Evolutionary conservation across 768 basidiomycete species (phyloP).

Genomic region (Tylopilus sp.): DNA sequence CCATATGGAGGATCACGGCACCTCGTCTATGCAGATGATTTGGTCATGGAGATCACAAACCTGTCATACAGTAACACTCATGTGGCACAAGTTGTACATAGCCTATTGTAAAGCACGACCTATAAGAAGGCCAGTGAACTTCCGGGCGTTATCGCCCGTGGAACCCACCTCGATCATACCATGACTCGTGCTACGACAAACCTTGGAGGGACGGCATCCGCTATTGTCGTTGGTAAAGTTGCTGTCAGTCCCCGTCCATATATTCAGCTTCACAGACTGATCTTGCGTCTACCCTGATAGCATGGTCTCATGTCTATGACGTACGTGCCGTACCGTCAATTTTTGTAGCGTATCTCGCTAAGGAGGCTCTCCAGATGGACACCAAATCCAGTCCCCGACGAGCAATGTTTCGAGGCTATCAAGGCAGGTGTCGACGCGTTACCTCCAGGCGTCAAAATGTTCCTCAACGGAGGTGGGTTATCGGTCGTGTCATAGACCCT

Average conservation of each 20-base stretch:
- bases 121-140: background rate
- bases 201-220: constrained; percentile 39
- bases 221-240: constrained; percentile 36
- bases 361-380: constrained; percentile 35
- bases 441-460: constrained; percentile 43
- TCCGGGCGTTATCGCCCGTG: background rate
- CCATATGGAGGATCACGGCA: no score
- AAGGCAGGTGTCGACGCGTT: constrained; percentile 45
- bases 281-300: constrained; percentile 9
- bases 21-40: no score
- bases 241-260: constrained; percentile 27
- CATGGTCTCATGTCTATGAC: constrained; percentile 62
- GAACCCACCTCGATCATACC: background rate
- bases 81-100: background rate
- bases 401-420: constrained; percentile 60
- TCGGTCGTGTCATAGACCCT: no score
- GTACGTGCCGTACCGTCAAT: constrained; percentile 20
- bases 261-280: background rate
- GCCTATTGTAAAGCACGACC: background rate
- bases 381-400: constrained; percentile 46
- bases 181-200: constrained; percentile 33
- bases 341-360: background rate
- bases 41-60: background rate
- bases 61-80: no score
- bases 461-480: constrained; percentile 47